Evolutionary conservation across 805 yeast species (phyloP), one percentile per base, ranked within the genome.

Genomic region (Nakazawaea laoshanensis): DNA sequence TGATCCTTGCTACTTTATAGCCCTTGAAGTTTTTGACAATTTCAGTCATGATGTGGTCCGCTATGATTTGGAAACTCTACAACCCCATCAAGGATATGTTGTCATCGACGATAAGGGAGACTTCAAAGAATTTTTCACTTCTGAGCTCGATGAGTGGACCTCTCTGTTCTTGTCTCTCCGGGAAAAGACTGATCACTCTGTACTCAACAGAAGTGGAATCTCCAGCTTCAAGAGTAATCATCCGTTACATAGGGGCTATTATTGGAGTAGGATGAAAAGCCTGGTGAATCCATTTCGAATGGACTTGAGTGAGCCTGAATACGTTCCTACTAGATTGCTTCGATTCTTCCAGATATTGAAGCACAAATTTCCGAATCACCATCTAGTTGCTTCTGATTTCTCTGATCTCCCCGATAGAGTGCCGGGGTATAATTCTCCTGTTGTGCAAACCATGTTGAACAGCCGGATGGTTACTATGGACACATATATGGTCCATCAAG

Each of bases 401-500:
- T 56, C 66, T 13, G 47, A 52, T 29, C 52, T 72, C 24, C 71
- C 75, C n/a, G 63, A 65, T 18, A 44, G 69, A 2, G 59, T 65
- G 8, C 48, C 54, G 1, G 92, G 89, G 0, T 77, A 68, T 49
- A 73, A 70, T 43, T 65, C 84, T 0, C 94, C 94, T 0, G 86
- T 82, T 2, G 92, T 83, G 1, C 94, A 83, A 49, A 83, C 94
- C 0, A 69, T 81, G 47, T 59, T 80, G 38, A 63, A 75, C 33
- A 74, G 77, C 41, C 61, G 65, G 36, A 79, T 81, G 77, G 67
- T 83, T 4, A 76, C 82, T 14, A 71, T 78, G 0, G 65, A 75
- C 24, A 75, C 88, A 0, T 84, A 76, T 51, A 77, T 85, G 88
- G 79, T 72, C n/a, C 67, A 78, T 24, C 94, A 83, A 49, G 95